Evolutionary conservation across 2,329 filamentous ascomycete species (phyloP), one percentile per base, ranked within the genome.

Genomic region (Phyllosticta citribraziliensis): DNA sequence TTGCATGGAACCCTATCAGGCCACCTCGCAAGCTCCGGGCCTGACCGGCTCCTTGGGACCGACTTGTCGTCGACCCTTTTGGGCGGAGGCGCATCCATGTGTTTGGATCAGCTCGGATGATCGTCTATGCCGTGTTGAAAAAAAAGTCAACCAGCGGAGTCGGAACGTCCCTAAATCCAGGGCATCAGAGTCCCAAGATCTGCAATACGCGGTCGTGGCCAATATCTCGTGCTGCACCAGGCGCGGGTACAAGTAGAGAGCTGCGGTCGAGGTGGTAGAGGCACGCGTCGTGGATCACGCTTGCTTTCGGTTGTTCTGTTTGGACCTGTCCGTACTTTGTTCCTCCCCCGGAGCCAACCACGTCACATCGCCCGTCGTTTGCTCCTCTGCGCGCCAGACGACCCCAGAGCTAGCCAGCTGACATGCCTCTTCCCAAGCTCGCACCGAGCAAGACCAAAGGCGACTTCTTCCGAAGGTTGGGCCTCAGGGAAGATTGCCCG

Each of bases 381-480:
- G 17, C 51, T 52, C 22, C 2, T 25, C 55, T 40, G 47, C 58
- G 17, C 47, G 50, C 14, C 54, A 61, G 50, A 61, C 30, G 14
- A 19, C 24, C 55, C 54, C 20, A 30, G 27, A 30, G 27, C 27
- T 30, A 30, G 27, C 27, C 27, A 30, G 8, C 27, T 50, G 56
- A 35, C 22, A 62, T 62, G 60, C 55, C 60, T 57, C 40, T 62
- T 33, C 55, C 55, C 17, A 58, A 55, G 52, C 60, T 62, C 51
- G 60, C 60, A 40, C 60, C 60, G 12, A 62, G 60, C 60, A 57
- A 56, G 33, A 62, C 60, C 35, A 62, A 79, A 68, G 68, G 70
- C 19, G 72, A 72, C 33, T 73, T 80, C 58, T 76, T 78, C 63
- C 66, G 72, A 58, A 68, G 75, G 50, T 70, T 80, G 12, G 73